Base-by-base conservation (phyloP, 129 eudicot species). In the Flaveria robusta region DNA sequence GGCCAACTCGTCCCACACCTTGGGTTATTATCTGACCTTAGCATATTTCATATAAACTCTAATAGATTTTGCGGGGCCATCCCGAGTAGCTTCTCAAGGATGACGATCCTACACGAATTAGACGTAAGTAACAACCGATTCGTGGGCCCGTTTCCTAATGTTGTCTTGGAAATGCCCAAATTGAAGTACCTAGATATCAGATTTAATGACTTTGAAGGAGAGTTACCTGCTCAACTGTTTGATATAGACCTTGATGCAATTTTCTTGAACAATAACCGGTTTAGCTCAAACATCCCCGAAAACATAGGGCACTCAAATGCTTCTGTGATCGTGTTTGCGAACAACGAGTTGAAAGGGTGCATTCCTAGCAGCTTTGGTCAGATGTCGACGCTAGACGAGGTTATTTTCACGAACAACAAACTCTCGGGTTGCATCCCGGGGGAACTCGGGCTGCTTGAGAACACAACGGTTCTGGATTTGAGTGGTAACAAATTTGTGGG, bases 81-180 rank as follows among this genome's bases (percentile, higher is more conserved):
- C 52, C 98, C 98, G 0, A 22, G 70, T 14, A 83, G 79, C 37
- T 68, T 90, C n/a, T 72, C 74, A 7, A 84, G 64, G 46, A 79
- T 91, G 34, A 65, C 54, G 29, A 81, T 80, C 60, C 56, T 93
- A 19, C 75, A 72, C 47, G 98, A 93, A 60, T 66, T 93, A 0
- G 98, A 93, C 77, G 70, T 93, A 0, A 90, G 98, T 81, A 93
- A 90, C 70, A 93, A 93, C 77, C 76, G 88, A 5, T 87, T 93
- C 46, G 88, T 82, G 9, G 98, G 97, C 10, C 79, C 83, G 45
- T 93, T 93, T 65, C 98, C 97, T 1, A 24, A 58, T 8, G 86
- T 83, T 9, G 76, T 90, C 43, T 64, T 93, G 2, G 50, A 71
- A 2, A 52, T 93, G 76, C 85, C 91, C 18, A 78, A 52, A 52